These are phyloP conservation scores for Exophiala sp. DNA, from an alignment of 2,329 filamentous ascomycete species.

Conservation along the genomic window DNA sequence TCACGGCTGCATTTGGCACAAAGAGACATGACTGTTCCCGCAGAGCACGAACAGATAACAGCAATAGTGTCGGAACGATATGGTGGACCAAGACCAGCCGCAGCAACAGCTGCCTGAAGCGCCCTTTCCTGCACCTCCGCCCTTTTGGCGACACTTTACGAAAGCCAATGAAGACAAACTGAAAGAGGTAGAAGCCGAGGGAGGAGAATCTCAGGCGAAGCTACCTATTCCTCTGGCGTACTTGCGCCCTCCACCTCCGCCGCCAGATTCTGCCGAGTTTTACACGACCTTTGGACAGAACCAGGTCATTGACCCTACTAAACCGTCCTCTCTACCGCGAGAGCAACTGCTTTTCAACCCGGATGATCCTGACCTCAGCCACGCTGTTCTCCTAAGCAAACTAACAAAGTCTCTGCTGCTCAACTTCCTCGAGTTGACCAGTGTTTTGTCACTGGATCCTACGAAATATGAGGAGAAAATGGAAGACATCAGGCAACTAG, in stretches of 20 bases:
- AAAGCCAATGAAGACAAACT: slow-evolving; percentile 65
- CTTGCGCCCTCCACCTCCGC: slow-evolving; percentile 77
- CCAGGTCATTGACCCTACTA: slow-evolving; percentile 53
- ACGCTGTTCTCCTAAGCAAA: slow-evolving; percentile 63
- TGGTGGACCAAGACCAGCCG: slow-evolving; percentile 33
- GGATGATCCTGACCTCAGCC: slow-evolving; percentile 43
- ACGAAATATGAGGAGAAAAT: slow-evolving; percentile 55
- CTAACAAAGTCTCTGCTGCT: slow-evolving; percentile 81
- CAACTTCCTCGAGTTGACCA: slow-evolving; percentile 82
- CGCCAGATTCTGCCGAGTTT: slow-evolving; percentile 54
- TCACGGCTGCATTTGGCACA: not conserved
- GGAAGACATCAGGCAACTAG: slow-evolving; percentile 72
- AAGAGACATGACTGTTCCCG: not conserved
- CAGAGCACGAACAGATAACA: not conserved
- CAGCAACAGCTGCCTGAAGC: slow-evolving; percentile 49
- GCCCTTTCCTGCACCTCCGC: slow-evolving; percentile 80
- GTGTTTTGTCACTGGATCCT: slow-evolving; percentile 66
- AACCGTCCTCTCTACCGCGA: slow-evolving; percentile 40
- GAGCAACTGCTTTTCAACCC: slow-evolving; percentile 60
- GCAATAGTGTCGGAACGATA: slow-evolving; percentile 56
- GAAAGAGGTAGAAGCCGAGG: slow-evolving; percentile 42
- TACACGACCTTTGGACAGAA: slow-evolving; percentile 78
- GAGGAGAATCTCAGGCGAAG: slow-evolving; percentile 36
- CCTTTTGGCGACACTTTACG: slow-evolving; percentile 88
- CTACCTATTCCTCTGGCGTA: slow-evolving; percentile 70